phyloP scores from a whole-genome alignment of 176 grass and related monocot genomes.

The Cocos nucifera region DNA sequence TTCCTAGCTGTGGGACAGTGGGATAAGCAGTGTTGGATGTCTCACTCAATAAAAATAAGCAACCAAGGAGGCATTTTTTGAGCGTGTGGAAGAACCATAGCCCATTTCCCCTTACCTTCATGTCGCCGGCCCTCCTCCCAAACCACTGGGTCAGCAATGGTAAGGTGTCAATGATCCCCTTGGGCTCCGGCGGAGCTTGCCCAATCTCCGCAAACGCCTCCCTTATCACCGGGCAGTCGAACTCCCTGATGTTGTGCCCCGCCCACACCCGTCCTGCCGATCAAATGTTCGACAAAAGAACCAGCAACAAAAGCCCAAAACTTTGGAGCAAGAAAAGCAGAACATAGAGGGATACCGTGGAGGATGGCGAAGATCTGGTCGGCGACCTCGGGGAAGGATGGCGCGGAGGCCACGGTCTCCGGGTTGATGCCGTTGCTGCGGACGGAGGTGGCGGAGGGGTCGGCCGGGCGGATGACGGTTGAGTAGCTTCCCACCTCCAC shows the following conservation, averaged over 20 bases:
- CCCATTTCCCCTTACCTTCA: constrained; percentile 55
- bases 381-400: constrained; percentile 57
- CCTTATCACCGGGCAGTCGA: constrained; percentile 61
- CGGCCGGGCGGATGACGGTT: constrained; percentile 72
- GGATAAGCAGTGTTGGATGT: too few relatives aligned
- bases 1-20: too few relatives aligned
- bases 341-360: constrained; percentile 30
- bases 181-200: constrained; percentile 52
- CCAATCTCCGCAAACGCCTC: constrained; percentile 70
- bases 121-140: constrained; percentile 86
- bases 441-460: constrained; percentile 47
- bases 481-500: constrained; percentile 70
- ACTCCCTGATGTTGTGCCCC: constrained; percentile 84
- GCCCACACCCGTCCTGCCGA: constrained; percentile 76
- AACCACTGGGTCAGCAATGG: constrained; percentile 75
- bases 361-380: constrained; percentile 57
- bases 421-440: constrained; percentile 83
- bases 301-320: background rate
- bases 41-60: too few relatives aligned
- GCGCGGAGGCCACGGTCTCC: constrained; percentile 51
- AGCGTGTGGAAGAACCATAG: too few relatives aligned
- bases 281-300: background rate
- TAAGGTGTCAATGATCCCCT: constrained; percentile 73
- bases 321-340: too few relatives aligned
- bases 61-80: too few relatives aligned